These are phyloP conservation scores for Apiotrichum laibachii DNA, from an alignment of 1,284 basidiomycete species.

Conservation along the genomic window DNA sequence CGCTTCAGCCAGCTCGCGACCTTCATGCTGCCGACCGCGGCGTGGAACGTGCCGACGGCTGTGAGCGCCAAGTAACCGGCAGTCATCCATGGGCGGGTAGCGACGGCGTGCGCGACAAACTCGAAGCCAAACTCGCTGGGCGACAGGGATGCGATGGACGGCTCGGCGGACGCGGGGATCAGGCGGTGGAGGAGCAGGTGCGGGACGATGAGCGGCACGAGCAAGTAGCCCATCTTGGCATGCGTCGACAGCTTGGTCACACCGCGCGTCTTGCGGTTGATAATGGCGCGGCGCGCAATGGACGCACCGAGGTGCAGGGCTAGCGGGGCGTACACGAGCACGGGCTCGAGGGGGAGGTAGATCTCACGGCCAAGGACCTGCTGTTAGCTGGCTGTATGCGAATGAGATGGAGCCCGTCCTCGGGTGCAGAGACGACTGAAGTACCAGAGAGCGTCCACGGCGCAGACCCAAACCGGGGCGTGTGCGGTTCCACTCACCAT, in stretches of 20 bases:
- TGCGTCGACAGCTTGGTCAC: slow-evolving; percentile 19
- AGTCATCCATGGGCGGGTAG: slow-evolving; percentile 22
- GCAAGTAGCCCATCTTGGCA: slow-evolving; percentile 30
- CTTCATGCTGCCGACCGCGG: slow-evolving; percentile 36
- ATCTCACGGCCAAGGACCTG: slow-evolving; percentile 43
- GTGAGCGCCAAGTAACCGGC: slow-evolving; percentile 30
- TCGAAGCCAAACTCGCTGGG: slow-evolving; percentile 46
- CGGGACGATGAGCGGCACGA: slow-evolving; percentile 34
- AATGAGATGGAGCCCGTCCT: too few species aligned
- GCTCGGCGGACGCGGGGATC: slow-evolving; percentile 26
- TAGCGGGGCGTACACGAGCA: slow-evolving; percentile 38
- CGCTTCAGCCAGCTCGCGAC: slow-evolving; percentile 36
- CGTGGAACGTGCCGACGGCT: slow-evolving; percentile 31
- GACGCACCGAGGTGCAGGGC: slow-evolving; percentile 36
- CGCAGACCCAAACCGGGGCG: too few species aligned
- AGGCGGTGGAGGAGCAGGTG: slow-evolving; percentile 38
- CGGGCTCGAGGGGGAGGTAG: slow-evolving; percentile 42
- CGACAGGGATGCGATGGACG: slow-evolving; percentile 34
- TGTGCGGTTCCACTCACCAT: slow-evolving; percentile 44
- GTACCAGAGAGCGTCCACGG: too few species aligned
- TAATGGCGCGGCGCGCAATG: slow-evolving; percentile 25
- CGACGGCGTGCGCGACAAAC: slow-evolving; percentile 40
- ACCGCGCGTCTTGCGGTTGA: slow-evolving; percentile 17
- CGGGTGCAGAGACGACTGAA: too few species aligned
- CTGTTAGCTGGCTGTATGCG: not conserved